Evolutionary conservation across 805 yeast species (phyloP).

Genomic region (Yamadazyma scolyti): DNA sequence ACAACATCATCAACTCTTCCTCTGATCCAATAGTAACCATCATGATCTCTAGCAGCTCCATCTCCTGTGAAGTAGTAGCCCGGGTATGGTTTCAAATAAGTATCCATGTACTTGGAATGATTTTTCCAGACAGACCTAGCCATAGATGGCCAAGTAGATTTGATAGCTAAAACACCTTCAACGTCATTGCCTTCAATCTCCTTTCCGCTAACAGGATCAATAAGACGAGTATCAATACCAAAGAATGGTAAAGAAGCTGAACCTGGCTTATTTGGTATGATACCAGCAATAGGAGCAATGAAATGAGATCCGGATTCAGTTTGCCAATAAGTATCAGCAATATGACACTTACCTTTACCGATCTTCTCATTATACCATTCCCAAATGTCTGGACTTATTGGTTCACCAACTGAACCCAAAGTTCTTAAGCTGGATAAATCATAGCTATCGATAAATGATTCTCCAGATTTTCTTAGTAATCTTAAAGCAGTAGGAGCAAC

Average conservation of each 20-base stretch:
- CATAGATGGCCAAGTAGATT: constrained; percentile 80
- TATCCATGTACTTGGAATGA: constrained; percentile 70
- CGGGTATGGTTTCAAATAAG: constrained; percentile 79
- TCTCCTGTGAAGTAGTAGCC: constrained; percentile 86
- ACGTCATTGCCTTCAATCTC: constrained; percentile 67
- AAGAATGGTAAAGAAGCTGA: constrained; percentile 82
- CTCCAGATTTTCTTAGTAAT: constrained; percentile 73
- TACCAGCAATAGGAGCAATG: constrained; percentile 70
- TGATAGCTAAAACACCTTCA: constrained; percentile 77
- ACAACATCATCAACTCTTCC: constrained; percentile 90
- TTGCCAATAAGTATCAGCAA: constrained; percentile 86
- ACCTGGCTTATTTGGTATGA: constrained; percentile 81
- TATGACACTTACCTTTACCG: constrained; percentile 67
- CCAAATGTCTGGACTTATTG: constrained; percentile 83
- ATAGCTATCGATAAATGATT: constrained; percentile 53
- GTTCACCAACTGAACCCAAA: constrained; percentile 83
- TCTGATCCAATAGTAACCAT: constrained; percentile 81
- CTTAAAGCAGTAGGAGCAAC: constrained; percentile 85
- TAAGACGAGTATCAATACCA: constrained; percentile 69
- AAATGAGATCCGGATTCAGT: constrained; percentile 83
- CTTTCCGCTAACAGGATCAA: constrained; percentile 72
- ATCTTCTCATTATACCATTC: constrained; percentile 76
- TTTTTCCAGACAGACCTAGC: constrained; percentile 80
- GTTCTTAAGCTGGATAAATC: constrained; percentile 64
- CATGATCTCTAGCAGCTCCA: constrained; percentile 83